phyloP scores from a whole-genome alignment of 129 eudicot genomes.

The Artemisia annua region DNA sequence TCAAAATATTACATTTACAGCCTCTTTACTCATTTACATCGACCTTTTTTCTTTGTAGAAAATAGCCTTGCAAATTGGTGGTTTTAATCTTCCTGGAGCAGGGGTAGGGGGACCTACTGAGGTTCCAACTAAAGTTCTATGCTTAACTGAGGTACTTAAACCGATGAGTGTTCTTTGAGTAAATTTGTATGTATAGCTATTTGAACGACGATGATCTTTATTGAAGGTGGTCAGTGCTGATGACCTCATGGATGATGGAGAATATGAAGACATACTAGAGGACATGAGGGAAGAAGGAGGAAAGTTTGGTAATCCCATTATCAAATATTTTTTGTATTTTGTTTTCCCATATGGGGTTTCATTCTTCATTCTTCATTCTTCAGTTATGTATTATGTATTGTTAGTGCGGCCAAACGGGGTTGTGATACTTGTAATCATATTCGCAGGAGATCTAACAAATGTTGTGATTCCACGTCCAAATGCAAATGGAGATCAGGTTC shows the following conservation, averaged over 20 bases:
- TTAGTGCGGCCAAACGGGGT: background rate
- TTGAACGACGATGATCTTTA: conserved; percentile 1
- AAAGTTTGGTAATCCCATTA: conserved; percentile 62
- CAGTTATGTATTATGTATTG: background rate
- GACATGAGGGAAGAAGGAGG: conserved; percentile 91
- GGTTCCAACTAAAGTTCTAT: conserved; percentile 74
- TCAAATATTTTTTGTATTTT: background rate
- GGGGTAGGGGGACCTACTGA: conserved; percentile 34
- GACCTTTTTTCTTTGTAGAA: conserved; percentile 37
- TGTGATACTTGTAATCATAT: background rate
- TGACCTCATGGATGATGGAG: conserved; percentile 75
- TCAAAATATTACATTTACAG: background rate
- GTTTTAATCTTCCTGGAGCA: conserved; percentile 53
- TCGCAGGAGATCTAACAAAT: conserved; percentile 55
- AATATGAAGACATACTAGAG: conserved; percentile 81
- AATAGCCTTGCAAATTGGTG: conserved; percentile 70
- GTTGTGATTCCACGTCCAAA: conserved; percentile 83
- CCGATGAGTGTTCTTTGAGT: background rate
- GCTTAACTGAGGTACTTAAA: conserved; percentile 72
- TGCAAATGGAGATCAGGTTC: conserved; percentile 51
- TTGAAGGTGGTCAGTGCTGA: conserved; percentile 63
- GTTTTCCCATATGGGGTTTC: background rate
- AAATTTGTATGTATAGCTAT: background rate
- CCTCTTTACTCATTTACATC: background rate
- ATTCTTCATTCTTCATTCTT: conserved; percentile 7